Percentiles rank a stretch among this genome's conserved stretches.
These are phyloP conservation scores for Geotrichum fermentans DNA, from an alignment of 1,139 yeast species.

Conservation along the genomic window DNA sequence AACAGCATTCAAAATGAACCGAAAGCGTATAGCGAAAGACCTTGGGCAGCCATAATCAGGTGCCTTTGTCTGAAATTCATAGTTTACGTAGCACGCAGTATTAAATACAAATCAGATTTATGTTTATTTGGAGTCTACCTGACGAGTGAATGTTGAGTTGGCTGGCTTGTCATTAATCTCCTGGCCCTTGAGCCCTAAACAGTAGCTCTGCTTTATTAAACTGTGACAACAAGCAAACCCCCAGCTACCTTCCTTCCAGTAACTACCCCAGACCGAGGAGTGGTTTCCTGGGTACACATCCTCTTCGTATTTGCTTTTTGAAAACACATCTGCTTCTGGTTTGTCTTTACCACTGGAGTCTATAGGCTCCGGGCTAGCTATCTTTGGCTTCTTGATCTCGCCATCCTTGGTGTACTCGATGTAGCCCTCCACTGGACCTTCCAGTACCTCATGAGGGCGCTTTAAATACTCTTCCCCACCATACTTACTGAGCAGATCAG, in stretches of 20 bases:
- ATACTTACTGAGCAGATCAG: slow-evolving; percentile 41
- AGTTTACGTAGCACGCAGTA: no score
- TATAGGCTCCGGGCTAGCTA: slow-evolving; percentile 9
- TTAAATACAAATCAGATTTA: no score
- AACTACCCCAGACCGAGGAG: slow-evolving; percentile 47
- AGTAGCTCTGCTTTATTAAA: slow-evolving; percentile 37
- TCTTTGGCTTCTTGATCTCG: slow-evolving; percentile 21
- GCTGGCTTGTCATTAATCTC: slow-evolving; percentile 16
- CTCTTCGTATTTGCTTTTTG: slow-evolving; percentile 39
- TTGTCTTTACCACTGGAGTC: slow-evolving; percentile 18
- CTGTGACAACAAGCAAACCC: slow-evolving; percentile 48
- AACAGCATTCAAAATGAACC: no score
- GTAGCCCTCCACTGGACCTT: slow-evolving; percentile 24
- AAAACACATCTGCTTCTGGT: slow-evolving; percentile 10
- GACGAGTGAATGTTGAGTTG: slow-evolving; percentile 6
- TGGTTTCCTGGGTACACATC: slow-evolving; percentile 43
- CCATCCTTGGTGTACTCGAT: slow-evolving; percentile 30
- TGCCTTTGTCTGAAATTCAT: no score
- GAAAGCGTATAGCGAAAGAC: no score
- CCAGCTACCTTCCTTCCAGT: slow-evolving; percentile 47
- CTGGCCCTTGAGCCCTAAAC: slow-evolving; percentile 28
- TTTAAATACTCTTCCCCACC: slow-evolving; percentile 35
- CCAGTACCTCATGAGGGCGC: slow-evolving; percentile 30
- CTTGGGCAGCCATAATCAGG: no score
- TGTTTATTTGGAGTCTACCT: no score